A percentile compares a stretch with the other conserved stretches of the same genome.
phyloP scores from a whole-genome alignment of 768 basidiomycete species.

The Boletus rufocinnamomeus region DNA sequence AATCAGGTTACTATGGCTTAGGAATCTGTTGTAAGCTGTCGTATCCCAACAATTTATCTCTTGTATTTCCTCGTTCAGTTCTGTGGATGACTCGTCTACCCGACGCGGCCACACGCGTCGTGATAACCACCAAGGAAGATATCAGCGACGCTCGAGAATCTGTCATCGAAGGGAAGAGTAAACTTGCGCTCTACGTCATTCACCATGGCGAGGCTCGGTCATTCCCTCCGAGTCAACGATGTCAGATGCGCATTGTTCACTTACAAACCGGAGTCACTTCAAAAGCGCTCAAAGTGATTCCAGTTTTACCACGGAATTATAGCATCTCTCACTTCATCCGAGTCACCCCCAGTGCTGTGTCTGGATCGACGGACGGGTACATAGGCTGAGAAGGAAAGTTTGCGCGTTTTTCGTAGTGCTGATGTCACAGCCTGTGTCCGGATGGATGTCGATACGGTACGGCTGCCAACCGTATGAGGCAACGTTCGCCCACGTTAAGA shows the following conservation, averaged over 20 bases:
- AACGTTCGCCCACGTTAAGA: not conserved
- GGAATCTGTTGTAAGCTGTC: slow-evolving; percentile 20
- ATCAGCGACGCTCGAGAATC: not conserved
- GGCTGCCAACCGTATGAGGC: not conserved
- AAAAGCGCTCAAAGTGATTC: not conserved
- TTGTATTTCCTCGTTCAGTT: slow-evolving; percentile 15
- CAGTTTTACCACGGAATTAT: not conserved
- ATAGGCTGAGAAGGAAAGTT: not conserved
- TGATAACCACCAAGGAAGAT: not conserved
- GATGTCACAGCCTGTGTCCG: not conserved
- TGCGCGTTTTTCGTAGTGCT: not conserved
- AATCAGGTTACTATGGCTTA: slow-evolving; percentile 8
- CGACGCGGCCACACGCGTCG: no score
- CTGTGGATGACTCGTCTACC: not conserved
- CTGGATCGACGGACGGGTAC: not conserved
- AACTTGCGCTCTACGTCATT: not conserved
- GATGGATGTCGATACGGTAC: not conserved
- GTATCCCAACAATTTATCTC: slow-evolving; percentile 18
- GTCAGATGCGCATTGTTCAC: not conserved
- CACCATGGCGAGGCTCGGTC: no score
- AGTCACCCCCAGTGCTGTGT: not conserved
- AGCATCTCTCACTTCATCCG: not conserved
- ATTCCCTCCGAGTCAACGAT: not conserved
- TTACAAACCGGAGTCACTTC: not conserved
- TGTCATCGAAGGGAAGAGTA: not conserved